phyloP scores from a whole-genome alignment of 352 stramenopile species.

The Elongisporangium anandrum region DNA sequence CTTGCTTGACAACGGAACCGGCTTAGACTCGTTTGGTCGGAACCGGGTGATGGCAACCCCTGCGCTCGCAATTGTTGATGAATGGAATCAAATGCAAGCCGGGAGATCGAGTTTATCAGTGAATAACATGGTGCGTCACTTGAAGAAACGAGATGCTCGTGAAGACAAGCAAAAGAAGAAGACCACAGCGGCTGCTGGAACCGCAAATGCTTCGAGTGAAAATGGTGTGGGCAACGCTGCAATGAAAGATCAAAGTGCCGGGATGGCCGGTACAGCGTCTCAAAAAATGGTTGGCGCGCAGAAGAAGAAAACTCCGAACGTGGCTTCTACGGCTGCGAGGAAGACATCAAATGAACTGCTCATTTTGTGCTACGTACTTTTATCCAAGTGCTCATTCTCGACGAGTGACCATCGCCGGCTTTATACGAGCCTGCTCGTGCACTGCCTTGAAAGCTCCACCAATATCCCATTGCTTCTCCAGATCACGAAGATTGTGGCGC shows the following conservation, averaged over 20 bases:
- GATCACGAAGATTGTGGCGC: slow-evolving; percentile 74
- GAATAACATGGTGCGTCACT: slow-evolving; percentile 75
- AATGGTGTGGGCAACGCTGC: slow-evolving; percentile 7
- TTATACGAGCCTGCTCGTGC: slow-evolving; percentile 81
- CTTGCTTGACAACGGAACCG: slow-evolving; percentile 1
- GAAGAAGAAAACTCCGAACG: slow-evolving; percentile 35
- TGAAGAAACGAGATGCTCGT: slow-evolving; percentile 46
- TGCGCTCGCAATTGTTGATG: slow-evolving; percentile 75
- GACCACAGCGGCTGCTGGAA: neutral
- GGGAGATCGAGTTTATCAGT: slow-evolving; percentile 73
- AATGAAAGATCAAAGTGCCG: slow-evolving; percentile 15
- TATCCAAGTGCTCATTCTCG: slow-evolving; percentile 80
- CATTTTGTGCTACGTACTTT: slow-evolving; percentile 69
- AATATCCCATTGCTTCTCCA: slow-evolving; percentile 82
- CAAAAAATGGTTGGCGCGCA: slow-evolving; percentile 12
- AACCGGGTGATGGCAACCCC: slow-evolving; percentile 88
- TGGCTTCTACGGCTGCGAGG: slow-evolving; percentile 8
- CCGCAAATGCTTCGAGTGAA: slow-evolving; percentile 10
- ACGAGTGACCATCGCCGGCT: slow-evolving; percentile 64
- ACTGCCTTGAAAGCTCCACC: slow-evolving; percentile 81
- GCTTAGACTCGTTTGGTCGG: slow-evolving; percentile 61
- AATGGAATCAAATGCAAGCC: slow-evolving; percentile 72
- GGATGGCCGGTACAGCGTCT: neutral
- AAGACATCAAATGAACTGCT: slow-evolving; percentile 80
- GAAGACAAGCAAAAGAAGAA: slow-evolving; percentile 72